phyloP scores from a whole-genome alignment of 352 stramenopile species.

The Pythium phragmiticola region DNA sequence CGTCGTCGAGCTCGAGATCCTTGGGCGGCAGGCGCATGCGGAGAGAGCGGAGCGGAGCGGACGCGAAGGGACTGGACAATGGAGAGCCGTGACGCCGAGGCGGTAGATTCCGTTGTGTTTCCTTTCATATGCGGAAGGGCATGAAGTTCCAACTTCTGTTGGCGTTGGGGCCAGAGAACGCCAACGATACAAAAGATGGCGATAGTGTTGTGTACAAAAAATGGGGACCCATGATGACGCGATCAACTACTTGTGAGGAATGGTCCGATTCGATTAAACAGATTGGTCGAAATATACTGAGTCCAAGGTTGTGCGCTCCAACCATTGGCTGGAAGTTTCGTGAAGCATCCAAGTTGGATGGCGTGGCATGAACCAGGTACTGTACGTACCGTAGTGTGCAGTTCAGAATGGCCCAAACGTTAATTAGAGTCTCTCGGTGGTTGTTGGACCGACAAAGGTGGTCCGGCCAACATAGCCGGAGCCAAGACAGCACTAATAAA shows the following conservation, averaged over 20 bases:
- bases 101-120: constrained; percentile 10
- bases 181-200: constrained; percentile 25
- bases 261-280: constrained; percentile 13
- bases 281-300: constrained; percentile 20
- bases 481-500: too few species aligned
- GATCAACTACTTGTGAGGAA: constrained; percentile 1
- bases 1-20: constrained; percentile 5
- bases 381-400: too few species aligned
- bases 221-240: constrained; percentile 17
- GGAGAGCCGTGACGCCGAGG: neutral
- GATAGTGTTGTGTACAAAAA: neutral
- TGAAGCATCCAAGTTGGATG: constrained; percentile 1
- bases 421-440: too few species aligned
- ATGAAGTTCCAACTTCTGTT: constrained; percentile 2
- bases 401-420: too few species aligned
- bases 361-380: neutral
- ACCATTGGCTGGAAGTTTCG: constrained; percentile 5
- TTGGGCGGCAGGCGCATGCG: constrained; percentile 19
- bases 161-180: neutral
- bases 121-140: neutral
- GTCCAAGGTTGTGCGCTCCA: neutral
- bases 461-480: too few species aligned
- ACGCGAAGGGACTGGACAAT: neutral
- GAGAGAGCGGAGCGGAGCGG: neutral
- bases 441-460: too few species aligned